phyloP scores from a whole-genome alignment of 805 yeast species.

The Candida stauntonica region DNA sequence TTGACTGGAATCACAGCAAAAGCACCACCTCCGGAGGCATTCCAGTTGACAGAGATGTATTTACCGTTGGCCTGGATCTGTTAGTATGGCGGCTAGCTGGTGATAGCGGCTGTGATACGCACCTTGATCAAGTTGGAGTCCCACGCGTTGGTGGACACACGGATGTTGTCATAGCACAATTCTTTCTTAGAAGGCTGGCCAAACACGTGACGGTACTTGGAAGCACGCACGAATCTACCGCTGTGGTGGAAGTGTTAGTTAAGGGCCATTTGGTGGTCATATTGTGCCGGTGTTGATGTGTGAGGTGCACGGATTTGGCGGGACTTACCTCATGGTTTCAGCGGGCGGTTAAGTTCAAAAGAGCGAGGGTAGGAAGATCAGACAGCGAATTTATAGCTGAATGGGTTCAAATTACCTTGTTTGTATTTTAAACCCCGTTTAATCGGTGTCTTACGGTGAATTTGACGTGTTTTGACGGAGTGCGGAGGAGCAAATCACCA shows the following conservation, averaged over 20 bases:
- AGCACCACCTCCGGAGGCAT: conserved; percentile 95
- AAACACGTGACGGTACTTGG: conserved; percentile 93
- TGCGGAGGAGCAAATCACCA: background rate
- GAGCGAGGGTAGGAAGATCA: background rate
- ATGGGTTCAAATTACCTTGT: background rate
- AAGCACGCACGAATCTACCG: conserved; percentile 91
- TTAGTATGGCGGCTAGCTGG: background rate
- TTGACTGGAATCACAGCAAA: conserved; percentile 86
- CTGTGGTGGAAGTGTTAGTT: conserved; percentile 30
- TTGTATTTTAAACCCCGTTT: too few relatives aligned
- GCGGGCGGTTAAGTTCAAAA: background rate
- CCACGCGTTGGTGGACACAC: conserved; percentile 89
- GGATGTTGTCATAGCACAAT: conserved; percentile 44
- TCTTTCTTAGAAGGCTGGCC: conserved; percentile 74
- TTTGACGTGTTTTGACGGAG: background rate
- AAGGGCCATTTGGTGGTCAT: background rate
- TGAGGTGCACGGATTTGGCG: background rate
- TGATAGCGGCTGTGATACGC: conserved; percentile 6
- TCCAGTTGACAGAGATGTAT: conserved; percentile 86
- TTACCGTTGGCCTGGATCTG: conserved; percentile 64
- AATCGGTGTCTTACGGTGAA: too few relatives aligned
- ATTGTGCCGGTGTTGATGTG: conserved; percentile 30
- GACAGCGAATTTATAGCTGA: too few relatives aligned
- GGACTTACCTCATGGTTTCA: background rate
- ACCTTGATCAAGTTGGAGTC: conserved; percentile 83